phyloP scores from a whole-genome alignment of 176 grass and related monocot genomes.

The Triticum monococcum region DNA sequence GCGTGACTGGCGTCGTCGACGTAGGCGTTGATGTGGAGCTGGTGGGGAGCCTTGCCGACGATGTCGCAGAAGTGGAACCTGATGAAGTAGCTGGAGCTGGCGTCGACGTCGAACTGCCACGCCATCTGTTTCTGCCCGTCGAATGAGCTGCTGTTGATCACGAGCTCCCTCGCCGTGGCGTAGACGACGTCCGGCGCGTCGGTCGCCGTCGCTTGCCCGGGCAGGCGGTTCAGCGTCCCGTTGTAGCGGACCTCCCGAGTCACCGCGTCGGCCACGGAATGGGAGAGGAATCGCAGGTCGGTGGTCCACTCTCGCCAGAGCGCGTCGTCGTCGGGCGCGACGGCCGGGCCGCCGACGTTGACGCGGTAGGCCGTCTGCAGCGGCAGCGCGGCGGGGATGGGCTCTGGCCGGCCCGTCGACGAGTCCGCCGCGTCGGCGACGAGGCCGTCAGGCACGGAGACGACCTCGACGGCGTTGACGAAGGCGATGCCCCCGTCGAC shows the following conservation, averaged over 20 bases:
- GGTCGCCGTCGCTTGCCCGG: constrained; percentile 31
- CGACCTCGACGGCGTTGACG: constrained; percentile 77
- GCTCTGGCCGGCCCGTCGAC: not conserved
- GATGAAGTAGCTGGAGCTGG: constrained; percentile 44
- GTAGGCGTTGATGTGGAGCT: constrained; percentile 44
- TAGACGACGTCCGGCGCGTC: constrained; percentile 67
- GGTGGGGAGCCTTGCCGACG: constrained; percentile 26
- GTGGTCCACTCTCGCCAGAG: constrained; percentile 62
- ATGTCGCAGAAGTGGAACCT: constrained; percentile 77
- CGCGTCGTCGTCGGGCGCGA: constrained; percentile 47
- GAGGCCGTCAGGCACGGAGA: constrained; percentile 60
- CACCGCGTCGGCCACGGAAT: not conserved
- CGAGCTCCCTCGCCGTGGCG: constrained; percentile 52
- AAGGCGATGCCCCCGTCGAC: constrained; percentile 50
- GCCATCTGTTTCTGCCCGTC: constrained; percentile 43
- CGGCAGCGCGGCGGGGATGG: constrained; percentile 1
- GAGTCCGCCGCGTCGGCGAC: not conserved
- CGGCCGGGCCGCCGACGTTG: constrained; percentile 57
- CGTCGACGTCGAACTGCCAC: constrained; percentile 59
- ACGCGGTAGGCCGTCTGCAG: constrained; percentile 53
- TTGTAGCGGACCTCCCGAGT: not conserved
- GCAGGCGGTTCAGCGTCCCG: not conserved
- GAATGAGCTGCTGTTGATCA: not conserved
- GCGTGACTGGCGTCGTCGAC: not conserved
- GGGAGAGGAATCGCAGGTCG: constrained; percentile 21